These are phyloP conservation scores for Pulveroboletus ravenelii DNA, from an alignment of 768 basidiomycete genomes.

Conservation along the genomic window DNA sequence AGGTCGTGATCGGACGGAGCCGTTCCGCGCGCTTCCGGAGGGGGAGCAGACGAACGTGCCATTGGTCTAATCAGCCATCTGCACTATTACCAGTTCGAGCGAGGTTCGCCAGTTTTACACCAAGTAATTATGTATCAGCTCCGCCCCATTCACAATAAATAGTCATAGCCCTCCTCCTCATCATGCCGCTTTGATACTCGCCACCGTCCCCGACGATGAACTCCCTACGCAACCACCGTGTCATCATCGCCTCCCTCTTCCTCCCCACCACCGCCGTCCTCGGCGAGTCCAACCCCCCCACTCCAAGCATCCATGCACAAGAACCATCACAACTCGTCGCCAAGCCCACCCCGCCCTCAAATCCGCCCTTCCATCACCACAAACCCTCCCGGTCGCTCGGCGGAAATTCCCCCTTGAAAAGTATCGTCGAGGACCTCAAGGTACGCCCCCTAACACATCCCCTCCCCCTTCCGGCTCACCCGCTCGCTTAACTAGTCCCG, in stretches of 20 bases:
- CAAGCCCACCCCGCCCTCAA: slow-evolving; percentile 1
- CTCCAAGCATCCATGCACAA: slow-evolving; percentile 38
- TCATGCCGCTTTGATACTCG: neutral
- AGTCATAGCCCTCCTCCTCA: neutral
- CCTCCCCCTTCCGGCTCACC: neutral
- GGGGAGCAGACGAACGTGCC: neutral
- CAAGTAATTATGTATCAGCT: neutral
- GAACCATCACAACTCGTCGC: slow-evolving; percentile 8
- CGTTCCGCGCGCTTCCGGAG: neutral
- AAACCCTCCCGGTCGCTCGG: slow-evolving; percentile 9
- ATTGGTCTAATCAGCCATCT: neutral
- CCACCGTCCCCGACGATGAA: slow-evolving; percentile 40
- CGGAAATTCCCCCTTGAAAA: slow-evolving; percentile 42
- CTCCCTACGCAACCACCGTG: slow-evolving; percentile 67
- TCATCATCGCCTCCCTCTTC: slow-evolving; percentile 81
- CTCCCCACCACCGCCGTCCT: slow-evolving; percentile 69
- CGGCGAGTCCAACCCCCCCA: slow-evolving; percentile 48
- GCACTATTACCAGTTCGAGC: neutral
- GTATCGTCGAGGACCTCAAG: slow-evolving; percentile 80
- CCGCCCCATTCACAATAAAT: neutral
- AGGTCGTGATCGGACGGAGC: neutral
- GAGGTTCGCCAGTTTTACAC: neutral
- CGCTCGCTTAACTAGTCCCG: slow-evolving; percentile 29
- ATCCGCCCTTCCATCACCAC: slow-evolving; percentile 14
- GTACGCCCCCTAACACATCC: slow-evolving; percentile 25